A percentile compares a stretch with the other conserved stretches of the same genome.
These are phyloP conservation scores for Phaeosphaeria sp. DNA, from an alignment of 2,329 filamentous ascomycete genomes.

Conservation along the genomic window DNA sequence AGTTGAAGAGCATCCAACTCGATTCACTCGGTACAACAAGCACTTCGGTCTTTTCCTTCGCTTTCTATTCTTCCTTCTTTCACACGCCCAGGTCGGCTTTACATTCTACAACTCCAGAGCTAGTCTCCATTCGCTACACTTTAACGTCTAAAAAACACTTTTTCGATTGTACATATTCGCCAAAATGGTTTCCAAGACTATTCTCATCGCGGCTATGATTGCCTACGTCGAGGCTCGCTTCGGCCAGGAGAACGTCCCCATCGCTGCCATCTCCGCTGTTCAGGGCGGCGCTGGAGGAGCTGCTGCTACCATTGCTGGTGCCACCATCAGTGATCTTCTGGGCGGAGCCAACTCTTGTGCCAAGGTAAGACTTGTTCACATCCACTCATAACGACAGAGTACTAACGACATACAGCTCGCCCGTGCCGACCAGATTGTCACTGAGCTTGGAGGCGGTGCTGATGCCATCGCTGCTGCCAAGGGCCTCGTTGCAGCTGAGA, in stretches of 20 bases:
- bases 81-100: constrained; percentile 42
- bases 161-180: constrained; percentile 24
- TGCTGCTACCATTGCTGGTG: constrained; percentile 68
- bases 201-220: constrained; percentile 38
- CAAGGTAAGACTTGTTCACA: constrained; percentile 53
- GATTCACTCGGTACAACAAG: constrained; percentile 28
- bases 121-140: constrained; percentile 38
- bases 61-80: constrained; percentile 31
- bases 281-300: constrained; percentile 63
- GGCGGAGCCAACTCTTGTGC: constrained; percentile 70
- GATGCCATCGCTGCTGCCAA: constrained; percentile 67
- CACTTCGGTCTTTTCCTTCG: constrained; percentile 19
- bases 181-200: constrained; percentile 43
- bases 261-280: constrained; percentile 61
- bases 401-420: constrained; percentile 56
- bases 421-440: constrained; percentile 69
- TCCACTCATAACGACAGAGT: neutral
- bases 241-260: constrained; percentile 67
- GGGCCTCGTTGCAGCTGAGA: constrained; percentile 70
- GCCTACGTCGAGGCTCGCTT: constrained; percentile 58
- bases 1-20: constrained; percentile 33
- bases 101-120: constrained; percentile 33
- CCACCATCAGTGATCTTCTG: constrained; percentile 67
- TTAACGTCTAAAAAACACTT: constrained; percentile 16
- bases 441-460: constrained; percentile 65